Conservation (phyloP, 352 stramenopile genomes). For the Plasmopara halstedii region DNA sequence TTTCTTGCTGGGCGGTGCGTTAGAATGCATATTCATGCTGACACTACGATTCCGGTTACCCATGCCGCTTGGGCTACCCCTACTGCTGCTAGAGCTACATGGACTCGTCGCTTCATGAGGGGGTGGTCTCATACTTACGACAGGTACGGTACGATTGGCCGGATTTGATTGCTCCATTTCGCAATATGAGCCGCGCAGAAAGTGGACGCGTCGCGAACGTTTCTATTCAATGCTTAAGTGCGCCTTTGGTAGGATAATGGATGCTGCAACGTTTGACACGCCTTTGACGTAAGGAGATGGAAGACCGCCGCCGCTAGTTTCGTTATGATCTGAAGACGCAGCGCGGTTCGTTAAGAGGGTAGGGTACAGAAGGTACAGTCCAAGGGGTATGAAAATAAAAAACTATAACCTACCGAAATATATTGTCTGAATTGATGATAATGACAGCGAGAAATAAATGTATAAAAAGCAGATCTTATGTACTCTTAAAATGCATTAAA, state of each 20-base stretch:
- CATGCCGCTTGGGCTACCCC: conserved; percentile 11
- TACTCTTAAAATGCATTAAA: too few species aligned
- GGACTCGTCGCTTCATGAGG: conserved; percentile 8
- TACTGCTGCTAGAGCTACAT: conserved; percentile 5
- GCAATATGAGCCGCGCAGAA: background rate
- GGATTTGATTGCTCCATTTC: conserved; percentile 23
- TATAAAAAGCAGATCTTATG: too few species aligned
- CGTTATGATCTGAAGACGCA: conserved; percentile 15
- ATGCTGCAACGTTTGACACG: background rate
- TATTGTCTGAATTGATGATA: too few species aligned
- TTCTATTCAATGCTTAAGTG: background rate
- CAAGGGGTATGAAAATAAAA: too few species aligned
- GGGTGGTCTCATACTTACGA: conserved; percentile 19
- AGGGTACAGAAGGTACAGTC: conserved; percentile 3
- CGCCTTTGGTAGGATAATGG: background rate
- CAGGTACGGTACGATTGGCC: conserved; percentile 20
- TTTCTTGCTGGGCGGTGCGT: conserved; percentile 66
- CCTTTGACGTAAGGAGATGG: background rate
- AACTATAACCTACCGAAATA: too few species aligned
- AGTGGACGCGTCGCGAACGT: background rate
- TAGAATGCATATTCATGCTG: conserved; percentile 55
- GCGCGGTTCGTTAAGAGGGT: conserved; percentile 4
- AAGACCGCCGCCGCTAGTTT: conserved; percentile 10
- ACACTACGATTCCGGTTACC: conserved; percentile 53
- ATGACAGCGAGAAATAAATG: too few species aligned